Evolutionary conservation across 1,284 basidiomycete species (phyloP).

Genomic region (Tilletia setariae): DNA sequence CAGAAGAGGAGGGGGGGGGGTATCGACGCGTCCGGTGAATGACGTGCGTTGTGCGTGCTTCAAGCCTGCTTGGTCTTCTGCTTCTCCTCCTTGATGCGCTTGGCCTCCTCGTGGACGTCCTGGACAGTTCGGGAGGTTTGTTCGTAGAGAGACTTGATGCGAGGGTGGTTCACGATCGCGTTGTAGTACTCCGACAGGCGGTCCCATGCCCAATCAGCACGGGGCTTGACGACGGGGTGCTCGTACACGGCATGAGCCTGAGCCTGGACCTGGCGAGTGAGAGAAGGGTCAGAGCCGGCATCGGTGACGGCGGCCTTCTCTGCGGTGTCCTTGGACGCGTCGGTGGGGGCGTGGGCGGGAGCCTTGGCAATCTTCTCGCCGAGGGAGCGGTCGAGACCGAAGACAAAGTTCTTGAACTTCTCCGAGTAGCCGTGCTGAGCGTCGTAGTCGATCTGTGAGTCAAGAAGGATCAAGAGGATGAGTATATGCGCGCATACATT

Average conservation of each 20-base stretch:
- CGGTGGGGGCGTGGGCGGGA: constrained; percentile 24
- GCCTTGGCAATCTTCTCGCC: constrained; percentile 34
- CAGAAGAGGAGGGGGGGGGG: no score
- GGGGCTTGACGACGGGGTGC: constrained; percentile 41
- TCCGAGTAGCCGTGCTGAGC: constrained; percentile 41
- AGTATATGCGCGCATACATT: no score
- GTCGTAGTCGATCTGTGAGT: constrained; percentile 36
- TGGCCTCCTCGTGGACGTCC: constrained; percentile 84
- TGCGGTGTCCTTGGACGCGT: constrained; percentile 32
- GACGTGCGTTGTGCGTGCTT: no score
- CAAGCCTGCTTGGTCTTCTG: constrained; percentile 17
- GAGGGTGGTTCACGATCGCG: constrained; percentile 39
- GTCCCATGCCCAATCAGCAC: constrained; percentile 39
- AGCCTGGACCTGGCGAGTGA: constrained; percentile 33
- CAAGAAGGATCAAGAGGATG: no score
- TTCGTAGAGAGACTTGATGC: constrained; percentile 68
- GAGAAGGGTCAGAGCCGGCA: constrained; percentile 28
- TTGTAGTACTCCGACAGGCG: constrained; percentile 48
- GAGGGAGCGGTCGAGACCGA: constrained; percentile 39
- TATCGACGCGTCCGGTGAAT: no score
- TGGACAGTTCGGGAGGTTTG: constrained; percentile 72
- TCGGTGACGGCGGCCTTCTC: constrained; percentile 27
- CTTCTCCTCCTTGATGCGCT: constrained; percentile 67
- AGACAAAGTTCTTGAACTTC: constrained; percentile 39
- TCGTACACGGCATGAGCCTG: constrained; percentile 34